Evolutionary conservation across 140 eudicot genomes (phyloP).

Genomic region (Anethum foeniculum): DNA sequence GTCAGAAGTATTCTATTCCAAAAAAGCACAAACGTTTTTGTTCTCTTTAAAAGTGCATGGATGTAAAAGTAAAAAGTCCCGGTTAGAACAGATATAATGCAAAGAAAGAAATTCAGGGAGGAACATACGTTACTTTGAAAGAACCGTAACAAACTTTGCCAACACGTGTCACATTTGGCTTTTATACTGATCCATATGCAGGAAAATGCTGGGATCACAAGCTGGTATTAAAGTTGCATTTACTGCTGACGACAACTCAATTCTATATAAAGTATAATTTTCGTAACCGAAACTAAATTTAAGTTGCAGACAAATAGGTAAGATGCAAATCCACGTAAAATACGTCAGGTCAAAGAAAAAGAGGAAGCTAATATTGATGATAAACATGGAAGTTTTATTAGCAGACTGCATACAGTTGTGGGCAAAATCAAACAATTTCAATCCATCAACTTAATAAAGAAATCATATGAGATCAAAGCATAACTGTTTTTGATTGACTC

Average conservation of each 20-base stretch:
- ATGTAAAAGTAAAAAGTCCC: not conserved
- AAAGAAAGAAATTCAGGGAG: not conserved
- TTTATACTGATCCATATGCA: not conserved
- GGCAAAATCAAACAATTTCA: not conserved
- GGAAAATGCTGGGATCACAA: not conserved
- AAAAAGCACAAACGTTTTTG: not conserved
- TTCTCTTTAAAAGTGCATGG: not conserved
- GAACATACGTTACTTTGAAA: not conserved
- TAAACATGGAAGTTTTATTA: not conserved
- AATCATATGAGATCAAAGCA: slow-evolving; percentile 1
- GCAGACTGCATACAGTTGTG: slow-evolving; percentile 9
- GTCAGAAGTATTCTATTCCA: not conserved
- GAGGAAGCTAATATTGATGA: not conserved
- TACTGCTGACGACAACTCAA: not conserved
- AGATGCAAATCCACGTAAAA: not conserved
- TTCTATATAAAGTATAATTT: not conserved
- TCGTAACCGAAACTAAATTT: not conserved
- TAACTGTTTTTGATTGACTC: not conserved
- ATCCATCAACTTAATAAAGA: slow-evolving; percentile 5
- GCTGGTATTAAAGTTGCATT: not conserved
- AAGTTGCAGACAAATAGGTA: not conserved
- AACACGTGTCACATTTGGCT: not conserved
- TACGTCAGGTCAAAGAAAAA: slow-evolving; percentile 10
- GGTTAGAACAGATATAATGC: not conserved
- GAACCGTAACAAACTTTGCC: not conserved